A percentile compares a stretch with the other conserved stretches of the same genome.
Conservation (phyloP, 2,329 filamentous ascomycete genomes). For the Furcasterigmium sp. region DNA sequence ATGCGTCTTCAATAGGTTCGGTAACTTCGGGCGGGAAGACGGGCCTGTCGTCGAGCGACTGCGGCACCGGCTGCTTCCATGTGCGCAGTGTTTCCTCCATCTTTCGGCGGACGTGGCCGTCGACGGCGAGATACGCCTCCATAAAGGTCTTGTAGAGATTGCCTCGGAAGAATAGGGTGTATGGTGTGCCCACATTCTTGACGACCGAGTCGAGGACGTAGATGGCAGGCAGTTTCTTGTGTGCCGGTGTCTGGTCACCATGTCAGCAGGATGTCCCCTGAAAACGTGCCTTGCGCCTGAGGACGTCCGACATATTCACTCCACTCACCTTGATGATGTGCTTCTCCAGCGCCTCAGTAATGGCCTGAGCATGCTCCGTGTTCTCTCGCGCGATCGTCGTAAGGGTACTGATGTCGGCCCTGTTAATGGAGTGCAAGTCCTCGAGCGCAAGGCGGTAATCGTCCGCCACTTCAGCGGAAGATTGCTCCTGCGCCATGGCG, state of each 20-base stretch:
- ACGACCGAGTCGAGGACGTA: conserved; percentile 98
- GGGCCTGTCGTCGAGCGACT: conserved; percentile 85
- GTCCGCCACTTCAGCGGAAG: conserved; percentile 80
- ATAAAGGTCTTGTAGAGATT: conserved; percentile 94
- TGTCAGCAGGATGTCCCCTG: conserved; percentile 32
- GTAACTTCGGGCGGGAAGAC: conserved; percentile 88
- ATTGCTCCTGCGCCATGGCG: conserved; percentile 44
- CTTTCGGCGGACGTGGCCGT: conserved; percentile 74
- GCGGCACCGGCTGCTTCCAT: conserved; percentile 95
- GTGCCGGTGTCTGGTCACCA: conserved; percentile 67
- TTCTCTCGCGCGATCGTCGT: conserved; percentile 97
- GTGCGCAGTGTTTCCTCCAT: conserved; percentile 97
- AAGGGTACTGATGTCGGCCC: conserved; percentile 94
- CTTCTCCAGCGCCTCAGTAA: conserved; percentile 82
- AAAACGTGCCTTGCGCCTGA: not conserved
- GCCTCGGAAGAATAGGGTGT: conserved; percentile 89
- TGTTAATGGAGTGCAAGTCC: conserved; percentile 84
- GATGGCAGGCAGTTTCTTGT: conserved; percentile 88
- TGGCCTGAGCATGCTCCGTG: conserved; percentile 89
- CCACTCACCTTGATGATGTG: conserved; percentile 89
- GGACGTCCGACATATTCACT: not conserved
- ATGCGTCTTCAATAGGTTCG: conserved; percentile 85
- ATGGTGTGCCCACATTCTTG: conserved; percentile 97
- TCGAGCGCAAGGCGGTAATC: conserved; percentile 93
- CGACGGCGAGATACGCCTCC: conserved; percentile 90